Evolutionary conservation across 2,329 filamentous ascomycete genomes (phyloP), one percentile per base, ranked within the genome.

Genomic region (Alternaria ventricosa): DNA sequence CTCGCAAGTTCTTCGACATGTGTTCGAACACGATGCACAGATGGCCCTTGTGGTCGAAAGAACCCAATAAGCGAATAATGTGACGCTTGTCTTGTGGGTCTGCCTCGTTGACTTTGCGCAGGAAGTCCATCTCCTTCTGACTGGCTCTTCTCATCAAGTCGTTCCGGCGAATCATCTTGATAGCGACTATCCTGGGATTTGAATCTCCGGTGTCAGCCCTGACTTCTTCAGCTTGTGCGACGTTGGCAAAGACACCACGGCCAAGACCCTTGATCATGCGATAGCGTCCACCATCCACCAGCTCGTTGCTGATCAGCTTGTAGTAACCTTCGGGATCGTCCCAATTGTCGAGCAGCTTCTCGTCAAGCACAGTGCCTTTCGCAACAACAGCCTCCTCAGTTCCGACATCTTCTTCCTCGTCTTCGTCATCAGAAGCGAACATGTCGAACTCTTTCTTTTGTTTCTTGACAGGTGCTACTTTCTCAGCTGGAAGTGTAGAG

Each of bases 101-200:
- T 28, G 92, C 89, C 50, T 91, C 89, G 72, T 92, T 93, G 59
- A 99, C 88, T 75, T 95, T 94, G 76, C 96, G 89, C 50, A 99
- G 82, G 68, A 98, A 97, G 45, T 93, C 92, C 77, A 98, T 96
- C 79, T 99, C 96, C 62, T 96, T 97, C 80, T 94, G 90, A 20
- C 94, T 96, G 49, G 94, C 94, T 80, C 97, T 97, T 70, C 90
- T 87, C 89, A 97, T 91, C 12, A 93, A 92, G 75, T 97, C 94
- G 74, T 99, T 98, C 80, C 96, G 96, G 67, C 96, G 92, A 81
- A 98, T 97, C 73, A 99, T 96, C 82, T 99, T 99, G 85, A 99
- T 92, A 23, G 96, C 96, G 30, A 98, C 94, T n/a, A 92, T 79
- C 71, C 88, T 90, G 61, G 75, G 66, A 22, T 36, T 63, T 27